These are phyloP conservation scores for Hapsidospora chrysogenum DNA, from an alignment of 495 filamentous ascomycete species.

Conservation along the genomic window DNA sequence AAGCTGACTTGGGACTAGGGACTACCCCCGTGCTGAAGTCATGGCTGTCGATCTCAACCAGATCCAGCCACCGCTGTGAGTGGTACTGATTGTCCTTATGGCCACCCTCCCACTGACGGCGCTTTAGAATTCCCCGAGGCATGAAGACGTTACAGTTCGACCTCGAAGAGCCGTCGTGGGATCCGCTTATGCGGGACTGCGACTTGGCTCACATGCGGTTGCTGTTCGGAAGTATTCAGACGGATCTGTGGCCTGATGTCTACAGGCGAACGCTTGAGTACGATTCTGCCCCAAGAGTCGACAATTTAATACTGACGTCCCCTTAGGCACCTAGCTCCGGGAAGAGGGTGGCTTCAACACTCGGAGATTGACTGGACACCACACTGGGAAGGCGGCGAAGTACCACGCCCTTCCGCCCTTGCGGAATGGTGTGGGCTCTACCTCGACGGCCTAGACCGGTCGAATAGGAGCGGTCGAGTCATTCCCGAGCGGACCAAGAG, in stretches of 20 bases:
- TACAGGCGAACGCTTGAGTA: constrained; percentile 55
- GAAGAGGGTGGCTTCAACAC: constrained; percentile 66
- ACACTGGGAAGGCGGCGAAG: constrained; percentile 51
- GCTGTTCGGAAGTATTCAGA: constrained; percentile 62
- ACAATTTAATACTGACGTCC: constrained; percentile 1
- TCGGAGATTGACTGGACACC: constrained; percentile 81
- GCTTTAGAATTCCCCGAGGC: constrained; percentile 50
- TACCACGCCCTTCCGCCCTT: constrained; percentile 30
- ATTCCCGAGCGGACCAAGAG: constrained; percentile 45
- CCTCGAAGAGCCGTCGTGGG: constrained; percentile 63
- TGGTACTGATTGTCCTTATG: background rate
- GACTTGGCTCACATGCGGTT: constrained; percentile 77
- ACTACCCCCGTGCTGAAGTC: constrained; percentile 31
- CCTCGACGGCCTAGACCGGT: constrained; percentile 48
- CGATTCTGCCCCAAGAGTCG: constrained; percentile 7
- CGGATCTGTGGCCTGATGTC: constrained; percentile 48
- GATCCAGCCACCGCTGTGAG: constrained; percentile 62
- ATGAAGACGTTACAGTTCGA: constrained; percentile 56
- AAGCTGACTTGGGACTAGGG: constrained; percentile 10
- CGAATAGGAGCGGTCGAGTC: constrained; percentile 45
- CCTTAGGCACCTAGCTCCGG: constrained; percentile 58
- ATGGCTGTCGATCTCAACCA: constrained; percentile 61
- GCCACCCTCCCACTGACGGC: background rate
- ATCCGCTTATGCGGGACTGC: constrained; percentile 55
- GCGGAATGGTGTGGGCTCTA: constrained; percentile 55